phyloP scores from a whole-genome alignment of 2,329 filamentous ascomycete genomes.

The Neobulgaria alba region DNA sequence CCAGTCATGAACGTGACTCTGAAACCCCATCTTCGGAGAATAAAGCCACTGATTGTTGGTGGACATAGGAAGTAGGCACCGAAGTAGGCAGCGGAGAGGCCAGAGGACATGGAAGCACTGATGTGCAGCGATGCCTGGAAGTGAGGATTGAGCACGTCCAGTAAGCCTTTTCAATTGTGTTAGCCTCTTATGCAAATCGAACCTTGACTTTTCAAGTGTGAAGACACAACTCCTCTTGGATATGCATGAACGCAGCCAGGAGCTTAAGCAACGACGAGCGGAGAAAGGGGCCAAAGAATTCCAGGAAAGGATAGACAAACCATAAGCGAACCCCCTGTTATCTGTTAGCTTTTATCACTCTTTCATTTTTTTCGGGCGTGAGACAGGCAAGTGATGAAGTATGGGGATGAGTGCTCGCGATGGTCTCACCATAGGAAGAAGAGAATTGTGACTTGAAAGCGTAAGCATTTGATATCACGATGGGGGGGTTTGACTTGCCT shows the following conservation, averaged over 20 bases:
- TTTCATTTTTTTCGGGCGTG: too few species aligned
- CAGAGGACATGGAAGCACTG: conserved; percentile 18
- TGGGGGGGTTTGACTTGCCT: conserved; percentile 5
- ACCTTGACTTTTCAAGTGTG: too few species aligned
- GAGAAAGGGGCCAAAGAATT: too few species aligned
- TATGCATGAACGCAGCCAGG: too few species aligned
- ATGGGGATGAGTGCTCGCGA: neutral
- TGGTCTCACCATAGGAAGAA: conserved; percentile 40
- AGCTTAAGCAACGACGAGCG: too few species aligned
- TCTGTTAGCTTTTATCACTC: too few species aligned
- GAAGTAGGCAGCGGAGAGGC: conserved; percentile 29
- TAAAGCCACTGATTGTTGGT: conserved; percentile 55
- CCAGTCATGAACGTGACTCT: conserved; percentile 59
- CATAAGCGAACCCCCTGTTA: conserved; percentile 35
- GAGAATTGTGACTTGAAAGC: conserved; percentile 35
- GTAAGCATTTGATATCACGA: neutral
- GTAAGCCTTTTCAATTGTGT: too few species aligned
- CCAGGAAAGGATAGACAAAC: too few species aligned
- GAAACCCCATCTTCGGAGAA: conserved; percentile 55
- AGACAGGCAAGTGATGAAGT: neutral
- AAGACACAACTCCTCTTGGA: too few species aligned
- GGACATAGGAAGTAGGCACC: conserved; percentile 63
- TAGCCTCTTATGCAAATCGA: too few species aligned
- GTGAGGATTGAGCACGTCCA: conserved; percentile 36
- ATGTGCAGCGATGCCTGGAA: conserved; percentile 35